These are phyloP conservation scores for Stipa capillata DNA, from an alignment of 176 grass and related monocot species.

Conservation along the genomic window DNA sequence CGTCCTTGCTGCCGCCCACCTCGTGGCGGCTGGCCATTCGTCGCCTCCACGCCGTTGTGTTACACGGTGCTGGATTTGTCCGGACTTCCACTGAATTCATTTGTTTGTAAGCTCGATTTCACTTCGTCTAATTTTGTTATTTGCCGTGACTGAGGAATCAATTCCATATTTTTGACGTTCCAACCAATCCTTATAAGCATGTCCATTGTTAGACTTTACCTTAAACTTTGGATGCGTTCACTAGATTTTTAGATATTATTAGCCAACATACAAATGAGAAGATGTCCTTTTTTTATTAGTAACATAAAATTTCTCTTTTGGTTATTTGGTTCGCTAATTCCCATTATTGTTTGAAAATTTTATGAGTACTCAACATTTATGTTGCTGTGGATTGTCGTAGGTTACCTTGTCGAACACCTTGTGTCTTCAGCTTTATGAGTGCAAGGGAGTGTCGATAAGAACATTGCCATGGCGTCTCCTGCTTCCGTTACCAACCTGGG, in stretches of 20 bases:
- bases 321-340: not conserved
- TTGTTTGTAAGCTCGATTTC: not conserved
- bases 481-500: constrained; percentile 73
- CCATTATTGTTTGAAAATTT: not conserved
- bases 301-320: no score
- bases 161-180: not conserved
- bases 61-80: no score
- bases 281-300: not conserved
- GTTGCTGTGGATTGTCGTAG: constrained; percentile 18
- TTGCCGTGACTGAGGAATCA: not conserved
- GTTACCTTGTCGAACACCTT: not conserved
- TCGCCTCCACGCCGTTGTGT: not conserved
- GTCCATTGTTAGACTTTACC: not conserved
- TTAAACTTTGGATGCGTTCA: not conserved
- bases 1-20: not conserved
- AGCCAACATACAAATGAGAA: not conserved
- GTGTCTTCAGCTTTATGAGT: constrained; percentile 30
- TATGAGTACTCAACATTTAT: not conserved
- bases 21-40: not conserved
- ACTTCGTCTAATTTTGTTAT: not conserved
- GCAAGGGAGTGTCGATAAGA: constrained; percentile 19
- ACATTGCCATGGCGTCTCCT: constrained; percentile 63
- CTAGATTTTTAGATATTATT: not conserved
- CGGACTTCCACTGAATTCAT: not conserved
- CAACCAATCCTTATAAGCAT: not conserved